Conservation (phyloP, 2,329 filamentous ascomycete genomes). For the Sporothrix mexicana region DNA sequence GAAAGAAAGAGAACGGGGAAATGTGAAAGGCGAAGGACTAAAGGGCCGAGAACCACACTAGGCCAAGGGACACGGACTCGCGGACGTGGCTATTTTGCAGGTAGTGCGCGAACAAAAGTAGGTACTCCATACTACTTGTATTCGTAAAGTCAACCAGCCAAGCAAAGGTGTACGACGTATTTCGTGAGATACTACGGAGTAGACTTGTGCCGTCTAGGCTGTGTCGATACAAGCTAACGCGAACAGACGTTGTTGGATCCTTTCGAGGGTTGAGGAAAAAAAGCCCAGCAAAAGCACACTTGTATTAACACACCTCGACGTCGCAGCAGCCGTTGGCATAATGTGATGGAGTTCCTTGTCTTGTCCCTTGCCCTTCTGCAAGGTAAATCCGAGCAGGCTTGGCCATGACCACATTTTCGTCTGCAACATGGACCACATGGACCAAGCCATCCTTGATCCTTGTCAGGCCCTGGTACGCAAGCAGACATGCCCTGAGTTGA, state of each 20-base stretch:
- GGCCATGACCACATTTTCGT: background rate
- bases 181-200: no score
- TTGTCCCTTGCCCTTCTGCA: background rate
- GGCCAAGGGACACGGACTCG: slow-evolving; percentile 12
- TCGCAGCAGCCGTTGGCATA: slow-evolving; percentile 10
- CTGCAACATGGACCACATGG: slow-evolving; percentile 20
- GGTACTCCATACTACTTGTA: background rate
- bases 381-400: background rate
- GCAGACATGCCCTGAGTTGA: background rate
- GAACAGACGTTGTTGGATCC: background rate
- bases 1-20: background rate
- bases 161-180: no score
- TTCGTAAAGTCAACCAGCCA: background rate
- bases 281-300: no score
- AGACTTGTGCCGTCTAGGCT: background rate
- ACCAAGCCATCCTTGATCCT: slow-evolving; percentile 23
- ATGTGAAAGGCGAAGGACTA: no score
- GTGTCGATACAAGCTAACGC: background rate
- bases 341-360: background rate
- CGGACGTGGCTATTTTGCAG: slow-evolving; percentile 8
- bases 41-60: slow-evolving; percentile 15
- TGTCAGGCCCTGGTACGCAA: background rate
- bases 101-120: no score
- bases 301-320: no score
- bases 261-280: no score